Base-by-base conservation (phyloP, 768 basidiomycete genomes). In the Strobilomyces echinocephalus region DNA sequence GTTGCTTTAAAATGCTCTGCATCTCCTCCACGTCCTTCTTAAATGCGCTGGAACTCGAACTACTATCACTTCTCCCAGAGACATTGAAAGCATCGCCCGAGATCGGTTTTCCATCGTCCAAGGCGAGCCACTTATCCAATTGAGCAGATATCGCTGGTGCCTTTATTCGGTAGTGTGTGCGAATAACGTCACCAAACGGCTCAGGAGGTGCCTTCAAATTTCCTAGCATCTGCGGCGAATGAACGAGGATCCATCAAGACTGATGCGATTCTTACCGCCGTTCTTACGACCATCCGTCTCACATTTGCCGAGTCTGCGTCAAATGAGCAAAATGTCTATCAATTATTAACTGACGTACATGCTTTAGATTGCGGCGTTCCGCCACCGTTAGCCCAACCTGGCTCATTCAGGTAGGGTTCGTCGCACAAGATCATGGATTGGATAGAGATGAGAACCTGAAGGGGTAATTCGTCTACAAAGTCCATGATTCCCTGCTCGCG, bases 341-440 rank as follows among this genome's bases (percentile, higher is more conserved):
- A 49, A 30, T 39, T 15, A 35, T 31, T 16, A 31, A 20, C 40
- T 21, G 21, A 69, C 82, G 69, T 69, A 93, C 91, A 94, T 44
- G 87, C 83, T 61, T 76, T 77, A 31, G 91, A 93, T 58, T 82
- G 79, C 2, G 88, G 79, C 24, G 84, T 87, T 26, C 91, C 91
- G 15, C 77, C 82, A 52, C 81, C 79, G 39, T 71, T 72, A 20
- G 89, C 85, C 89, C 89, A 91, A 24, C 88, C 92, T 18, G 94
- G 94, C 67, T 97, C 94, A 60, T 95, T 95, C 55, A 93, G 69
- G 67, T 94, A 95, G 9, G 95, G 85, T 53, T 87, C 94, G 18
- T 95, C 95, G 57, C 89, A 94, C 24, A 97, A 74, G 60, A 97
- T 95, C 90, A 97, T 92, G 15, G 91, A 92, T 73, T 97, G 95